These are phyloP conservation scores for Inonotus obliquus DNA, from an alignment of 1,284 basidiomycete species.

Conservation along the genomic window DNA sequence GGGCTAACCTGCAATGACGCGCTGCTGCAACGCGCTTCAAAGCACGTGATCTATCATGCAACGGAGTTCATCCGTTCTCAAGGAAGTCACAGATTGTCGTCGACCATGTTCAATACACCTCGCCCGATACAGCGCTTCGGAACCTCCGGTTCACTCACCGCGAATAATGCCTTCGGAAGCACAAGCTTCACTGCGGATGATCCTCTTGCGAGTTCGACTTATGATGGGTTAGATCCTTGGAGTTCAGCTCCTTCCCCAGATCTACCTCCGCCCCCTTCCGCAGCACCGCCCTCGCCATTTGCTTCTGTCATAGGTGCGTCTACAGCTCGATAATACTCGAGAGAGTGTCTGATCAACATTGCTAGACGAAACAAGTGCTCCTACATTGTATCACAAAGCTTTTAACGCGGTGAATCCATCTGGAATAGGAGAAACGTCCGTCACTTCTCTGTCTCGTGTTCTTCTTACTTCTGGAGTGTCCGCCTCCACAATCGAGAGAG, in stretches of 20 bases:
- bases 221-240: slow-evolving; percentile 86
- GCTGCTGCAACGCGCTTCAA: neutral
- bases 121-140: slow-evolving; percentile 64
- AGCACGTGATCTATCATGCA: neutral
- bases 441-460: slow-evolving; percentile 76
- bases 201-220: slow-evolving; percentile 69
- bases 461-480: slow-evolving; percentile 72
- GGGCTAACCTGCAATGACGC: neutral
- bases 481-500: slow-evolving; percentile 77
- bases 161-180: slow-evolving; percentile 46
- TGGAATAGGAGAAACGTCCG: slow-evolving; percentile 69
- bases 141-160: slow-evolving; percentile 36
- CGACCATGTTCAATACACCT: slow-evolving; percentile 73
- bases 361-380: slow-evolving; percentile 73
- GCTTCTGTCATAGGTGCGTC: slow-evolving; percentile 62
- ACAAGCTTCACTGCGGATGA: slow-evolving; percentile 72
- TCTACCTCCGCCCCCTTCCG: slow-evolving; percentile 45
- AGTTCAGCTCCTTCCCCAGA: slow-evolving; percentile 75
- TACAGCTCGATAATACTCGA: neutral
- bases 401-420: slow-evolving; percentile 67
- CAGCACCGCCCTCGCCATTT: slow-evolving; percentile 46
- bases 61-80: neutral
- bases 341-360: slow-evolving; percentile 9
- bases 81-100: neutral
- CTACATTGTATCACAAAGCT: slow-evolving; percentile 68